Evolutionary conservation across 2,329 filamentous ascomycete genomes (phyloP), one percentile per base, ranked within the genome.

Genomic region (Penicillium sclerotiorum): DNA sequence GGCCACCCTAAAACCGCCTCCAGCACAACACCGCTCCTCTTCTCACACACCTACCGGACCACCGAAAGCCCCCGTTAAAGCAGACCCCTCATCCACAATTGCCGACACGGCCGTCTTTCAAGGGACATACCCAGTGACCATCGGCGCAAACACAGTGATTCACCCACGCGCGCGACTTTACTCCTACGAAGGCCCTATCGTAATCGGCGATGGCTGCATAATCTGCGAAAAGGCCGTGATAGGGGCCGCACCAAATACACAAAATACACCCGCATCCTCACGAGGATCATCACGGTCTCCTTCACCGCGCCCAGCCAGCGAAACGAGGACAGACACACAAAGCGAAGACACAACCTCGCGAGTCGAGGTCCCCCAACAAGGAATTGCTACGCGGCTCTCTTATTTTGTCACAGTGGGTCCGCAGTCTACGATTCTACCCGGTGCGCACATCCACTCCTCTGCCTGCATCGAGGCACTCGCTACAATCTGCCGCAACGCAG

Each of bases 131-230:
- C 86, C 84, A 1, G 89, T 99, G 56, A 86, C 84, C 37, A 84
- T 97, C 55, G 86, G 86, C 49, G 80, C 88, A 20, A 86, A 90
- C 64, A 86, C 84, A 3, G 82, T 96, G 6, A 74, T 99, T n/a
- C 93, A 97, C 64, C 92, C 94, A 1, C 89, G 92, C 41, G 83
- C 86, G 11, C 85, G 86, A 54, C 81, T 96, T 49, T 88, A 91
- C 63, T 87, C 93, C 8, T 84, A 85, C 49, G 80, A 87, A 44
- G 90, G 90, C 4, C 86, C 90, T 36, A 85, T 97, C 58, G 85
- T 85, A 22, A 82, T 95, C 52, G 91, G 92, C 21, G 85, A 89
- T 50, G 85, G 87, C 45, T 94, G 89, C 62, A 88, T 96, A 38
- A 79, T 97, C 36, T 84, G 88, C 59, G 94, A 97, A 63, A 77